Evolutionary conservation across 305 asterid genomes (phyloP).

Genomic region (Fraxinus greggii): DNA sequence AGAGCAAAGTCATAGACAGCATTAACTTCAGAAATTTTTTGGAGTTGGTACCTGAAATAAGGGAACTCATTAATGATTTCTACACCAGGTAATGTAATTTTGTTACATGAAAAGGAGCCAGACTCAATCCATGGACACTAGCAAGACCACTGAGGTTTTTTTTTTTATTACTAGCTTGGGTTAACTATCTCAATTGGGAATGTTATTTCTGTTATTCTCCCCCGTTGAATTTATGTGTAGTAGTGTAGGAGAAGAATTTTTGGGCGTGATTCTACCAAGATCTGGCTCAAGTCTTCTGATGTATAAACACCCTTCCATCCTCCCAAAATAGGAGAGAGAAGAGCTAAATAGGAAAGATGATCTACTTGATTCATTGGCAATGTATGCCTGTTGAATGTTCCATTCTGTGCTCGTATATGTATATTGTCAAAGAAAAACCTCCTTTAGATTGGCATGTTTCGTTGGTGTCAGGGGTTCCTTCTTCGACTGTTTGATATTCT

Average conservation of each 20-base stretch:
- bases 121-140: neutral
- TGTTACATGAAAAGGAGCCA: neutral
- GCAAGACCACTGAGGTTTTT: neutral
- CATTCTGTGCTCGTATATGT: neutral
- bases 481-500: neutral
- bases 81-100: conserved; percentile 63
- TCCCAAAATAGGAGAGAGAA: neutral
- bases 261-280: neutral
- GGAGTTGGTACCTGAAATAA: conserved; percentile 83
- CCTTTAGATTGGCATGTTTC: neutral
- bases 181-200: neutral
- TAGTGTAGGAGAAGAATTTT: neutral
- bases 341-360: neutral
- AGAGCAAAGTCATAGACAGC: conserved; percentile 94
- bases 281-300: neutral
- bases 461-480: neutral
- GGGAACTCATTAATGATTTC: conserved; percentile 92
- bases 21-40: conserved; percentile 72
- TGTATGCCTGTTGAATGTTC: neutral
- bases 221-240: neutral
- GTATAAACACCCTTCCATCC: neutral
- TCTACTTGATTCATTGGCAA: neutral
- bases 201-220: neutral
- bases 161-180: neutral
- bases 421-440: neutral